Percentiles rank a stretch among this genome's conserved stretches.
Evolutionary conservation across 2,329 filamentous ascomycete genomes (phyloP).

Genomic region (Alternaria alternata): DNA sequence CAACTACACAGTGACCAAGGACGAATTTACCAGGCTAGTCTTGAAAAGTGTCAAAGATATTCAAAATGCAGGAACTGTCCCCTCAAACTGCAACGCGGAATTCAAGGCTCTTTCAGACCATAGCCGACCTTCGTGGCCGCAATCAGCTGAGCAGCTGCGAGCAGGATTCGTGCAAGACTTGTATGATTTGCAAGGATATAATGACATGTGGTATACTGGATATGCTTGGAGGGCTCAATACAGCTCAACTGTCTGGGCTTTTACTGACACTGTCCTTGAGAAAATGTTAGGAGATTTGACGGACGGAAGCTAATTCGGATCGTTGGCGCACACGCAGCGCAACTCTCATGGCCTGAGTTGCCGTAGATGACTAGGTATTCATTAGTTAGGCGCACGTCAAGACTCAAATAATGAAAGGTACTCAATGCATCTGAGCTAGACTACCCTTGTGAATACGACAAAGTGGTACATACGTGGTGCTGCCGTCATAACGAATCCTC

Average conservation of each 20-base stretch:
- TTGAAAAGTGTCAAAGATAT: slow-evolving; percentile 11
- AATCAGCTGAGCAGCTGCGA: slow-evolving; percentile 14
- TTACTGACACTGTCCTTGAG: slow-evolving; percentile 27
- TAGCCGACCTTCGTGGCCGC: slow-evolving; percentile 23
- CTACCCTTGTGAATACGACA: neutral
- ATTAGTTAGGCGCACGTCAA: neutral
- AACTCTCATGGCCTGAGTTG: too few species aligned
- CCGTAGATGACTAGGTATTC: neutral
- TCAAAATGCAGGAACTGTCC: slow-evolving; percentile 14
- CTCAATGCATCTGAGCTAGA: neutral
- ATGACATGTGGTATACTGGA: slow-evolving; percentile 31
- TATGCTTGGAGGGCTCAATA: slow-evolving; percentile 28
- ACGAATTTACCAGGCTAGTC: slow-evolving; percentile 15
- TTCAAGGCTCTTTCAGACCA: slow-evolving; percentile 26
- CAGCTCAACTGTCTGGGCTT: slow-evolving; percentile 32
- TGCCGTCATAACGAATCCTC: neutral
- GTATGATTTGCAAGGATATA: slow-evolving; percentile 30
- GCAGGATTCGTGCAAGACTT: slow-evolving; percentile 32
- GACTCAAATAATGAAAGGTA: too few species aligned
- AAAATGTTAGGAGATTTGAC: slow-evolving; percentile 18
- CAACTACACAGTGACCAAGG: slow-evolving; percentile 17
- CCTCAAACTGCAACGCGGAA: slow-evolving; percentile 16
- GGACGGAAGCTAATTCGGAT: neutral
- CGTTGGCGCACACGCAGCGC: neutral
- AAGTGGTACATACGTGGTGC: neutral